These are phyloP conservation scores for Agaricus blazei DNA, from an alignment of 768 basidiomycete species.

Conservation along the genomic window DNA sequence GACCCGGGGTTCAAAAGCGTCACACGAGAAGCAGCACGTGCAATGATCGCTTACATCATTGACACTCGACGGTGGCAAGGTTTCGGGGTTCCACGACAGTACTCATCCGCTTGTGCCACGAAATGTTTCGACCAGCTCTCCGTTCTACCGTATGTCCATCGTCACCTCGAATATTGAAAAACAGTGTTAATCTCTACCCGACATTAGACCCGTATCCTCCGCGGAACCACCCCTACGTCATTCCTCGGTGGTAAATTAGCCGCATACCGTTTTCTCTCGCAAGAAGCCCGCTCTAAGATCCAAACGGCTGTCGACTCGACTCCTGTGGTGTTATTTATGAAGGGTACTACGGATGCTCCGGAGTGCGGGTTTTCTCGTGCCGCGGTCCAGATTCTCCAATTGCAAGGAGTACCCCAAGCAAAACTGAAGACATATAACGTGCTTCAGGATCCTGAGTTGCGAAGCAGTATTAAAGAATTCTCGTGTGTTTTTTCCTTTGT, in stretches of 20 bases:
- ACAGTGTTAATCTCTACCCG: background rate
- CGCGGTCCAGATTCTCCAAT: slow-evolving; percentile 82
- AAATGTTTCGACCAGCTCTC: slow-evolving; percentile 42
- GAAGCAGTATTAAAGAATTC: slow-evolving; percentile 90
- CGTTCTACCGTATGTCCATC: slow-evolving; percentile 37
- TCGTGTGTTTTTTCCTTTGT: slow-evolving; percentile 56
- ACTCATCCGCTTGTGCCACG: background rate
- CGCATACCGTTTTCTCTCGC: slow-evolving; percentile 49
- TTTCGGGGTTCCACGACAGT: background rate
- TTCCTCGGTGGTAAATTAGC: slow-evolving; percentile 20
- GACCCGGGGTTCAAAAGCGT: too few relatives aligned
- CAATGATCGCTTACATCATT: slow-evolving; percentile 15
- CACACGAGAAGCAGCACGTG: slow-evolving; percentile 10
- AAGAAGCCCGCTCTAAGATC: slow-evolving; percentile 58
- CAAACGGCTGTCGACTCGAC: slow-evolving; percentile 66
- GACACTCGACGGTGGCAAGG: background rate
- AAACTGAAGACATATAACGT: slow-evolving; percentile 91
- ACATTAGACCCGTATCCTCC: slow-evolving; percentile 19
- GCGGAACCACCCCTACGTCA: slow-evolving; percentile 23
- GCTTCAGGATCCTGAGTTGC: slow-evolving; percentile 77
- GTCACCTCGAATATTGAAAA: background rate
- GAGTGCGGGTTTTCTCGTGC: slow-evolving; percentile 97
- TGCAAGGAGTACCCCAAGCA: slow-evolving; percentile 73
- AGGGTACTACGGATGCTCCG: slow-evolving; percentile 82
- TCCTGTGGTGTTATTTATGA: slow-evolving; percentile 97